Evolutionary conservation across 305 asterid genomes (phyloP).

Genomic region (Solanum hybrid): DNA sequence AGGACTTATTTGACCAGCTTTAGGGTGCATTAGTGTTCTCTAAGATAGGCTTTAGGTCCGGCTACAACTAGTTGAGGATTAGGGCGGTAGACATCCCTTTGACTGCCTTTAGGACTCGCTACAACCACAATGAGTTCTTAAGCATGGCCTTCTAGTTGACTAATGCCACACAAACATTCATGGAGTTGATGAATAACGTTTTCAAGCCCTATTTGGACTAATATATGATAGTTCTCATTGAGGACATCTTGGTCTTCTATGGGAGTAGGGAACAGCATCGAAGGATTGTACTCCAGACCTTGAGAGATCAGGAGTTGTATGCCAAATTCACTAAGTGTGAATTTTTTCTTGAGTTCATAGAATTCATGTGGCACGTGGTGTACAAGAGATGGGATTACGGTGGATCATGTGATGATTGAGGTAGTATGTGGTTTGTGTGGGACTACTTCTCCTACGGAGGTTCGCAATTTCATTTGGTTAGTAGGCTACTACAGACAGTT

Average conservation of each 20-base stretch:
- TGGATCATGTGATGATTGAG: neutral
- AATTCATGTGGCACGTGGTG: neutral
- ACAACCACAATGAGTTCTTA: neutral
- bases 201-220: neutral
- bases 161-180: neutral
- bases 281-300: neutral
- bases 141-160: neutral
- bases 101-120: neutral
- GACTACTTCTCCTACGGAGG: neutral
- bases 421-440: neutral
- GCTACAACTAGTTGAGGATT: neutral
- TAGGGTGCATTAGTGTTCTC: neutral
- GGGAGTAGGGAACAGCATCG: neutral
- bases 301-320: neutral
- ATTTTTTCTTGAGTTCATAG: neutral
- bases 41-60: neutral
- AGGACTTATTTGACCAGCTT: neutral
- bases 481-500: neutral
- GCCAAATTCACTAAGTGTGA: neutral
- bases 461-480: neutral
- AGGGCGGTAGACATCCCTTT: neutral
- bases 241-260: neutral
- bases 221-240: neutral
- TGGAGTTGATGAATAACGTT: neutral
- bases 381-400: neutral